These are phyloP conservation scores for Aureoboletus auriporus DNA, from an alignment of 768 basidiomycete genomes.

Conservation along the genomic window DNA sequence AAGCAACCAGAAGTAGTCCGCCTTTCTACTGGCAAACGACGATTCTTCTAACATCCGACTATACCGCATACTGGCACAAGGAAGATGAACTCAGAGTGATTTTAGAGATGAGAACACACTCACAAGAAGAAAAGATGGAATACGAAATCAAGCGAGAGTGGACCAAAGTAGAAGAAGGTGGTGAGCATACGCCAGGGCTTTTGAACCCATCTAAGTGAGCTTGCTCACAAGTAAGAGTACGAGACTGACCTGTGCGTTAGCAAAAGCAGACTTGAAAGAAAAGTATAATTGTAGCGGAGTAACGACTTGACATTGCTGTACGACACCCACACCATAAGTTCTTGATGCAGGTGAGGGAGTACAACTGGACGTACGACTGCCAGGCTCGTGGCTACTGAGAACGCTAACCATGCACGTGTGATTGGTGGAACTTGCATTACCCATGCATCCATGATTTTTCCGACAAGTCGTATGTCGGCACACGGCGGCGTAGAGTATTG, in stretches of 20 bases:
- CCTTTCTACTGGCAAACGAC: slow-evolving; percentile 84
- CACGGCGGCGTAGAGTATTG: too few species aligned
- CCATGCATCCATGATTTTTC: slow-evolving; percentile 87
- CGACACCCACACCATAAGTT: slow-evolving; percentile 5
- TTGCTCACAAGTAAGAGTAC: background rate
- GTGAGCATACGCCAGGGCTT: slow-evolving; percentile 87
- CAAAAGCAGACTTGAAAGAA: slow-evolving; percentile 80
- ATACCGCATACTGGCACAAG: slow-evolving; percentile 94
- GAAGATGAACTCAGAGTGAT: background rate
- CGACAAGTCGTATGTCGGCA: too few species aligned
- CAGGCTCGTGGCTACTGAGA: slow-evolving; percentile 76
- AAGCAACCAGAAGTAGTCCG: slow-evolving; percentile 95
- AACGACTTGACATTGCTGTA: slow-evolving; percentile 87
- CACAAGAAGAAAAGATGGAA: slow-evolving; percentile 99
- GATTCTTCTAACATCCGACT: slow-evolving; percentile 97
- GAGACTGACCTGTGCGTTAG: slow-evolving; percentile 61
- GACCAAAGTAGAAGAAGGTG: slow-evolving; percentile 95
- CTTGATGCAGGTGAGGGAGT: background rate
- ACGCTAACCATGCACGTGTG: slow-evolving; percentile 79
- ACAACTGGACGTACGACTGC: slow-evolving; percentile 68
- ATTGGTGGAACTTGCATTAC: slow-evolving; percentile 88
- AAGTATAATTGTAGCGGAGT: slow-evolving; percentile 92
- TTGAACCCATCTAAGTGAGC: slow-evolving; percentile 9
- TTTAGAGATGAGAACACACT: slow-evolving; percentile 28
- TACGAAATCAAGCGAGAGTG: slow-evolving; percentile 88